Evolutionary conservation across 1,284 basidiomycete genomes (phyloP).

Genomic region (Coriolopsis trogii): DNA sequence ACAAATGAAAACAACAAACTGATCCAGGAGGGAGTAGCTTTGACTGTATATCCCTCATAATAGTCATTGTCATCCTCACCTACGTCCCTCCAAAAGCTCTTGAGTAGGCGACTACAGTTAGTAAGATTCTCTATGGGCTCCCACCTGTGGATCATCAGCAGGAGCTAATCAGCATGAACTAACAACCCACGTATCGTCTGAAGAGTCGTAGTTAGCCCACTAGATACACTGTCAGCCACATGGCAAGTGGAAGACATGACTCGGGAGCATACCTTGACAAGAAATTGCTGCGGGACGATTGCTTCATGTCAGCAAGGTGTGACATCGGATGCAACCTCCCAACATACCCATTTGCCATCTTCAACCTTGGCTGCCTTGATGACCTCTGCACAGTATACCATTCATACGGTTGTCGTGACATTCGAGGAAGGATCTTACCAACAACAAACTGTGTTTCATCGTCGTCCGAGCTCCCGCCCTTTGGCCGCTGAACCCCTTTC

Average conservation of each 20-base stretch:
- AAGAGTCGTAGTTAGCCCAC: constrained; percentile 55
- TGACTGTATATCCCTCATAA: constrained; percentile 41
- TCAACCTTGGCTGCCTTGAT: constrained; percentile 51
- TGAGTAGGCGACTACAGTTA: constrained; percentile 55
- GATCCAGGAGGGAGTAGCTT: constrained; percentile 39
- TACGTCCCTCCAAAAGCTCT: constrained; percentile 66
- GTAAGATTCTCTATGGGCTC: constrained; percentile 61
- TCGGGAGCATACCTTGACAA: constrained; percentile 51
- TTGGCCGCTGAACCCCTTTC: background rate
- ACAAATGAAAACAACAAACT: constrained; percentile 18
- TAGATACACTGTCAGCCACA: constrained; percentile 31
- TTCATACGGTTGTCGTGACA: background rate
- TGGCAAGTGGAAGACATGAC: background rate
- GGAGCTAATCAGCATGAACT: background rate
- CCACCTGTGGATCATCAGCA: constrained; percentile 49
- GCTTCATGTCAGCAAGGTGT: background rate
- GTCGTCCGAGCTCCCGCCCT: constrained; percentile 24
- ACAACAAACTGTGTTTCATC: constrained; percentile 53
- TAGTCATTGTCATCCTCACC: constrained; percentile 60
- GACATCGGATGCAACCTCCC: background rate
- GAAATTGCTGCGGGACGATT: constrained; percentile 50
- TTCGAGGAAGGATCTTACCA: constrained; percentile 37
- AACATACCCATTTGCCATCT: constrained; percentile 46
- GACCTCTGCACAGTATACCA: constrained; percentile 45
- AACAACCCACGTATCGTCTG: constrained; percentile 46